Base-by-base conservation (phyloP, 2,329 filamentous ascomycete genomes). In the Teratosphaeria pseudoeucalypti region DNA sequence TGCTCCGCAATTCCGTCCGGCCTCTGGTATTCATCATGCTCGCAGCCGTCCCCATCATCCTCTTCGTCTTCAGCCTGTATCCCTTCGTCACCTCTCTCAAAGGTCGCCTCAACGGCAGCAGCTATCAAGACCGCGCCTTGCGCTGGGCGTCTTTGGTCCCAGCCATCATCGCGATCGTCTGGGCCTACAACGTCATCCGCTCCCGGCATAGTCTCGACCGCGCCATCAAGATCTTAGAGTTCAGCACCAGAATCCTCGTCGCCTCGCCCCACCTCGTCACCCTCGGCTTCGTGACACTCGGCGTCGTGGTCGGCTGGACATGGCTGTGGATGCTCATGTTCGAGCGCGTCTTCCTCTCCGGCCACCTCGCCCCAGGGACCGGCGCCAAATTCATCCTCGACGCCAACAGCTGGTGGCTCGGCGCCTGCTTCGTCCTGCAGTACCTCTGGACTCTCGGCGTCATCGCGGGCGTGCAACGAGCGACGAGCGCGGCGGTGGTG, bases 241-340 rank as follows among this genome's bases (percentile, higher is more conserved):
- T 99, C 72, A 87, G 90, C 10, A 92, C 89, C 67, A 87, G 87
- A 59, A 95, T 99, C 61, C 79, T 99, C 16, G 84, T 87, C 6
- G 88, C 90, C 39, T 95, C 95, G 69, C 86, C 90, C 10, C 90
- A 88, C 2, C 81, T 99, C 23, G 80, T 97, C 37, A 72, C 89
- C 1, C 82, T 96, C n/a, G 94, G 94, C 2, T 87, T 96, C 68
- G 84, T 81, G 11, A 88, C 87, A 26, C 81, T 97, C 14, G 82
- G 78, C 6, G 78, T 86, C 29, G 87, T 95, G 52, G 88, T 96
- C 10, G 77, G 84, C 14, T 97, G 92, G 88, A 96, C 92, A 0
- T 99, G 94, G 94, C 74, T 89, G 6, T 99, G 94, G 94, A 84
- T 97, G 66, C 85, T 86, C 67, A 96, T 99, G 91, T 97, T 99